Evolutionary conservation across 1,284 basidiomycete genomes (phyloP).

Genomic region (Tilletia caries): DNA sequence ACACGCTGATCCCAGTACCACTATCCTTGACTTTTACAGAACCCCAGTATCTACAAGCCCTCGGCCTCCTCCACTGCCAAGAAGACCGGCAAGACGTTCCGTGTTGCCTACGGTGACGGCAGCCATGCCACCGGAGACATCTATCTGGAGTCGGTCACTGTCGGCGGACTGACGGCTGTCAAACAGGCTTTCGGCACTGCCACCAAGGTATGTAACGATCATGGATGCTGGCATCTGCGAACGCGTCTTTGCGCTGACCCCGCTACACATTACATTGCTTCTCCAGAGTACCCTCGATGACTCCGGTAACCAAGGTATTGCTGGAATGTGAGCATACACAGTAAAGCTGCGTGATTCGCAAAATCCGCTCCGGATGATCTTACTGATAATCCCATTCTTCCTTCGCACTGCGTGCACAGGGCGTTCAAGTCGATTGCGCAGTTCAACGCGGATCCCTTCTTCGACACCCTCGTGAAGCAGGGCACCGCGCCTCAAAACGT

Average conservation of each 20-base stretch:
- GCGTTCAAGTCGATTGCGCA: constrained; percentile 16
- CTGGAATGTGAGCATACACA: no score
- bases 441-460: constrained; percentile 16
- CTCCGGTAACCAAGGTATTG: constrained; percentile 9
- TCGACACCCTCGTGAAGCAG: constrained; percentile 14
- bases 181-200: constrained; percentile 14
- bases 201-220: background rate
- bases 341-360: no score
- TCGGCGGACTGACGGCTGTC: constrained; percentile 13
- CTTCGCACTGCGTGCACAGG: no score
- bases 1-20: background rate
- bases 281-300: constrained; percentile 14
- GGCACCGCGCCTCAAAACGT: background rate
- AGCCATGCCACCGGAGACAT: constrained; percentile 14
- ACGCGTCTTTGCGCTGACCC: constrained; percentile 12
- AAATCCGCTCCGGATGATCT: no score
- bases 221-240: constrained; percentile 20
- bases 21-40: background rate
- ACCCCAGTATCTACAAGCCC: constrained; percentile 17
- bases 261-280: no score
- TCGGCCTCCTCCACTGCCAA: constrained; percentile 10
- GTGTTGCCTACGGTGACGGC: constrained; percentile 20
- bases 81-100: constrained; percentile 16
- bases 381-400: no score
- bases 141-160: constrained; percentile 15